Evolutionary conservation across 2,329 filamentous ascomycete genomes (phyloP).

Genomic region (Trichophyton rubrum): DNA sequence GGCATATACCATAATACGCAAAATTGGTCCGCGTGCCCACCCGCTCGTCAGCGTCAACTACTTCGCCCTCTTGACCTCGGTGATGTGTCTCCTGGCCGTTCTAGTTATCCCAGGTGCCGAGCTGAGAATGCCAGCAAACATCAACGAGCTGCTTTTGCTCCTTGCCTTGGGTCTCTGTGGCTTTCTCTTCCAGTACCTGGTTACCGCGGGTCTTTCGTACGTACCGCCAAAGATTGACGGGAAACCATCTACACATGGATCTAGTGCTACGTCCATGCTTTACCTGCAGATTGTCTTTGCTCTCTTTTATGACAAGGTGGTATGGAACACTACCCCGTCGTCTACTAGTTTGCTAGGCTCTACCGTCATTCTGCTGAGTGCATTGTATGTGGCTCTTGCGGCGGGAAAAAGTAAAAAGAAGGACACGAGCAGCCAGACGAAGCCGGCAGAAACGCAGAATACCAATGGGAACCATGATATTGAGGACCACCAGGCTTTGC

Average conservation of each 20-base stretch:
- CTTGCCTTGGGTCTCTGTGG: constrained; percentile 58
- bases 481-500: constrained; percentile 3
- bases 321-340: constrained; percentile 50
- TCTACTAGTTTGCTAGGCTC: constrained; percentile 49
- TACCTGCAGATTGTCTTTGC: constrained; percentile 62
- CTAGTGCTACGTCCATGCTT: constrained; percentile 52
- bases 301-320: constrained; percentile 48
- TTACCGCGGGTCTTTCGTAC: constrained; percentile 62
- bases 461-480: neutral
- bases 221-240: constrained; percentile 40
- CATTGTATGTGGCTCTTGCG: constrained; percentile 50
- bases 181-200: constrained; percentile 74
- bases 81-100: constrained; percentile 54
- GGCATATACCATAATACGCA: constrained; percentile 65
- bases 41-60: constrained; percentile 78
- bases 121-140: constrained; percentile 43
- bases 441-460: constrained; percentile 13
- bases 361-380: constrained; percentile 51
- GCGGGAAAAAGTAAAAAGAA: constrained; percentile 19
- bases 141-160: constrained; percentile 54
- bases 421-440: neutral
- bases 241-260: constrained; percentile 18
- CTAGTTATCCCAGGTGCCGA: constrained; percentile 42
- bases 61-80: constrained; percentile 57
- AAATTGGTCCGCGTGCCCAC: constrained; percentile 69